Evolutionary conservation across 768 basidiomycete genomes (phyloP).

Genomic region (Suillus americanus): DNA sequence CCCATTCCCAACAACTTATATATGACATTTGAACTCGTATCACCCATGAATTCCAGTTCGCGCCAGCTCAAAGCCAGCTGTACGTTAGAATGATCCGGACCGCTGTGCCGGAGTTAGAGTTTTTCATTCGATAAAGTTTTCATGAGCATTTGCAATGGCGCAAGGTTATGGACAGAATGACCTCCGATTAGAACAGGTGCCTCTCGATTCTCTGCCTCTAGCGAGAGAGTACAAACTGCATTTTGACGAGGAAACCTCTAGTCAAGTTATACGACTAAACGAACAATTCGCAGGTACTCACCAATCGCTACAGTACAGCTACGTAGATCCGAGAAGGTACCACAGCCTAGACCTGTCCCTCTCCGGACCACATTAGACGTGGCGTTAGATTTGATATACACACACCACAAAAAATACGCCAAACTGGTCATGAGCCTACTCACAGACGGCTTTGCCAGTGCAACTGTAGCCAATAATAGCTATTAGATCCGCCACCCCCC

Average conservation of each 20-base stretch:
- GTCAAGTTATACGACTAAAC: not conserved
- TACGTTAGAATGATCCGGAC: not conserved
- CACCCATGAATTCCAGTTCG: not conserved
- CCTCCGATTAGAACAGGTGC: not conserved
- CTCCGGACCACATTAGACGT: not conserved
- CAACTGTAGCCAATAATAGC: not conserved
- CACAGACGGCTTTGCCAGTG: not conserved
- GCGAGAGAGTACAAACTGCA: not conserved
- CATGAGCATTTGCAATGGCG: not conserved
- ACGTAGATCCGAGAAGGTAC: not conserved
- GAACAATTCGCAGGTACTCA: not conserved
- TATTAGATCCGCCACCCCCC: not conserved
- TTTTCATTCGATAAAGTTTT: not conserved
- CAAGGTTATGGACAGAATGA: not conserved
- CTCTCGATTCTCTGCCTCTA: not conserved
- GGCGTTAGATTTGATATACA: not conserved
- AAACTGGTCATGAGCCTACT: not conserved
- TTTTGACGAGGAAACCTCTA: not conserved
- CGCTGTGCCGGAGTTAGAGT: not conserved
- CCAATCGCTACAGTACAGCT: not conserved
- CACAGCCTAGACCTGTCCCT: not conserved
- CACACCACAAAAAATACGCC: not conserved
- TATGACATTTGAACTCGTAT: not conserved
- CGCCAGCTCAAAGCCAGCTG: conserved; percentile 2
- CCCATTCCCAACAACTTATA: not conserved